phyloP scores from a whole-genome alignment of 805 yeast species.

The Nakazawaea holstii region DNA sequence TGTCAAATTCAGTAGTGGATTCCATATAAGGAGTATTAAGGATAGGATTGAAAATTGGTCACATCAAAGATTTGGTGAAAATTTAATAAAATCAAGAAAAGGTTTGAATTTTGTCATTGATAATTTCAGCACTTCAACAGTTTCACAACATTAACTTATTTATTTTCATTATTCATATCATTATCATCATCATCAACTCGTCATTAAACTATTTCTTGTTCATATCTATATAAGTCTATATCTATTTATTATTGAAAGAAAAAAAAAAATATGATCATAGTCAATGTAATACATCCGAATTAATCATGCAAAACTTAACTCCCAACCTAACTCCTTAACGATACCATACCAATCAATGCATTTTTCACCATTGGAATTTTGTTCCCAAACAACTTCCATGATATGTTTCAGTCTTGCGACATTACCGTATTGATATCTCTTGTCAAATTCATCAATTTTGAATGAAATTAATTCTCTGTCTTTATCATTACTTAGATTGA shows the following conservation, averaged over 20 bases:
- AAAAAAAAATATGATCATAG: no score
- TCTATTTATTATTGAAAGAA: neutral
- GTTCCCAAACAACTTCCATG: conserved; percentile 43
- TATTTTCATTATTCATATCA: neutral
- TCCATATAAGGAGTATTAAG: conserved; percentile 56
- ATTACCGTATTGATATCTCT: conserved; percentile 67
- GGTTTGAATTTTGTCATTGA: conserved; percentile 82
- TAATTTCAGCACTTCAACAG: conserved; percentile 31
- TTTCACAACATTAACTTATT: neutral
- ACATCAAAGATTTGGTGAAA: conserved; percentile 59
- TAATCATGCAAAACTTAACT: conserved; percentile 62
- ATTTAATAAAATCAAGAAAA: conserved; percentile 56
- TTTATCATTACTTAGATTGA: conserved; percentile 50
- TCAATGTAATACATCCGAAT: neutral
- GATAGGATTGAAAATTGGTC: conserved; percentile 83
- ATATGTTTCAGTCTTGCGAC: conserved; percentile 37
- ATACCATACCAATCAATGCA: conserved; percentile 72
- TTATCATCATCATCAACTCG: neutral
- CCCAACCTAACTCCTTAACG: conserved; percentile 68
- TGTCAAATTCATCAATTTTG: conserved; percentile 50
- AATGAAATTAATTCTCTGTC: conserved; percentile 47
- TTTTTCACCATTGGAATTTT: conserved; percentile 45
- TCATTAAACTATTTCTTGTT: no score
- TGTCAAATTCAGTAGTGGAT: conserved; percentile 70
- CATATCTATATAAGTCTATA: no score